Conservation (phyloP, 257 asterid species). For the Ballota nigra region DNA sequence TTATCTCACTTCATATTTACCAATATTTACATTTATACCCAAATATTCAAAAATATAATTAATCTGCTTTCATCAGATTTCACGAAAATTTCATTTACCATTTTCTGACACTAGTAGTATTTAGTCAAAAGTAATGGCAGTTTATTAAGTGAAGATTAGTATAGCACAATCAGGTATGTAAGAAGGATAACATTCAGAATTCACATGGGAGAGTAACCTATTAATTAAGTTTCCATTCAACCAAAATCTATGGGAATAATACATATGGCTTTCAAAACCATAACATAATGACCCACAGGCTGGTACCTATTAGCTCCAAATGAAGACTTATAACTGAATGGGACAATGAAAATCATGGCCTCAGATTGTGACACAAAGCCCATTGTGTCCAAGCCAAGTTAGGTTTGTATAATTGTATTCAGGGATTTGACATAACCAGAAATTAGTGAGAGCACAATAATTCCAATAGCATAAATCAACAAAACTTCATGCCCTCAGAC, state of each 20-base stretch:
- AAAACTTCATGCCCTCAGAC: too few species aligned
- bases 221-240: not conserved
- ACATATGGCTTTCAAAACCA: slow-evolving; percentile 4
- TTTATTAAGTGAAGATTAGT: not conserved
- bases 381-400: too few species aligned
- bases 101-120: not conserved
- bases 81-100: not conserved
- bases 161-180: not conserved
- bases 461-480: too few species aligned
- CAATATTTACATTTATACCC: not conserved
- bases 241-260: not conserved
- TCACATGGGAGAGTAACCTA: not conserved
- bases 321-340: too few species aligned
- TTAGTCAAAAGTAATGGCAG: not conserved
- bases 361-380: too few species aligned
- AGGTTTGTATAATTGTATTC: too few species aligned
- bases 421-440: too few species aligned
- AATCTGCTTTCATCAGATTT: not conserved
- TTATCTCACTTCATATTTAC: not conserved
- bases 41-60: not conserved
- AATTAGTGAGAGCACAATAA: too few species aligned
- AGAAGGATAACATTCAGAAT: not conserved
- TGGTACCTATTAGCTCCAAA: too few species aligned
- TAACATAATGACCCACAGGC: too few species aligned
- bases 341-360: too few species aligned